Evolutionary conservation across 768 basidiomycete genomes (phyloP).

Genomic region (Phylloporus arenicola): DNA sequence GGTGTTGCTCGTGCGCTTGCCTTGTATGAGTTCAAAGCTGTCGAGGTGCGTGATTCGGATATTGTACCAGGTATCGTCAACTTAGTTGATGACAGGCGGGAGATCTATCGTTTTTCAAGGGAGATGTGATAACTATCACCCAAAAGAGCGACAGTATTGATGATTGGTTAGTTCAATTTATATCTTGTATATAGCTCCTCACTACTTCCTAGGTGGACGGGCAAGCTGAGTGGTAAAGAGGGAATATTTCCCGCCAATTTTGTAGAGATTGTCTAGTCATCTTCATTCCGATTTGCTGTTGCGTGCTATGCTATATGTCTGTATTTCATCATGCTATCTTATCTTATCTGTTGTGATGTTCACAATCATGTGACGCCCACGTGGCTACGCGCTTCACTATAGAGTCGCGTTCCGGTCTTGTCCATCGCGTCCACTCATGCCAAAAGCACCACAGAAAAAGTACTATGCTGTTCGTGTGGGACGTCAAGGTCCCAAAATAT

Average conservation of each 20-base stretch:
- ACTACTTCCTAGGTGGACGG: slow-evolving; percentile 59
- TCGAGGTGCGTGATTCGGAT: slow-evolving; percentile 45
- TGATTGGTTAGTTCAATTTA: slow-evolving; percentile 52
- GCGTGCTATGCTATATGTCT: slow-evolving; percentile 1
- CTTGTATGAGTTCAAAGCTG: slow-evolving; percentile 65
- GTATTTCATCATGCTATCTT: not conserved
- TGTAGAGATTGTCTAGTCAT: slow-evolving; percentile 52
- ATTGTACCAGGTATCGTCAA: not conserved
- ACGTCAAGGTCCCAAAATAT: slow-evolving; percentile 52
- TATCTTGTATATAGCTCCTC: not conserved
- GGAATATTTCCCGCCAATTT: slow-evolving; percentile 84
- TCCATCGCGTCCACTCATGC: slow-evolving; percentile 16
- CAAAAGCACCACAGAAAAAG: slow-evolving; percentile 34
- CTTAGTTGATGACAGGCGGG: slow-evolving; percentile 44
- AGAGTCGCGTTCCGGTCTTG: not conserved
- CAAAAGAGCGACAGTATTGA: slow-evolving; percentile 67
- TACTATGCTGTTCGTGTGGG: slow-evolving; percentile 61
- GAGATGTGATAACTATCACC: slow-evolving; percentile 65
- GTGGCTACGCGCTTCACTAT: not conserved
- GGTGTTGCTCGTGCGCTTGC: slow-evolving; percentile 72
- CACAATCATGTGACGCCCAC: not conserved
- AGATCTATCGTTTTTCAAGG: slow-evolving; percentile 71
- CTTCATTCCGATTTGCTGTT: not conserved
- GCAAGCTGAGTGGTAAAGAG: slow-evolving; percentile 51
- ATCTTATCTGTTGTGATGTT: not conserved